Base-by-base conservation (phyloP, 257 asterid genomes). In the Solanum sejunctum region DNA sequence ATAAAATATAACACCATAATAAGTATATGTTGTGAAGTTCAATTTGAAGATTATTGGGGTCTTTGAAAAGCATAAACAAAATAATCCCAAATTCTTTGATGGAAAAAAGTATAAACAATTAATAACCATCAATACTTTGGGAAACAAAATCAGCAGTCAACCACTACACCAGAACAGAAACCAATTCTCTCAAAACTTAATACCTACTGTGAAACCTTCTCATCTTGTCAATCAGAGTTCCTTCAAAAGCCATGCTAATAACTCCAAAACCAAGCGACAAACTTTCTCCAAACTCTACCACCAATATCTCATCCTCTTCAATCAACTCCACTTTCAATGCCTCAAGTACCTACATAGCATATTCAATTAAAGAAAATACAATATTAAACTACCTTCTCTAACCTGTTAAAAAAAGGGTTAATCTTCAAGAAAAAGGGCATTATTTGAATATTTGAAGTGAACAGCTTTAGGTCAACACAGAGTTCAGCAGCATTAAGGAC, bases 161-260 rank as follows among this genome's bases (percentile, higher is more conserved):
- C 8, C 47, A 32, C n/a, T 26, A 7, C 73, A 66, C 16, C 49
- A 28, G 12, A 67, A 15, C n/a, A 67, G 20, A 32, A 13, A 67
- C 8, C 13, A 67, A 67, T 3, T 28, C 5, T 66, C 73, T 15
- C 45, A 32, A 66, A 55, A 80, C 18, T 54, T 6, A 80, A 36
- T 84, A 94, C 98, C 98, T 95, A 91, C 97, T 89, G 88, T 94
- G 94, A 87, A 95, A 94, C 52, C 98, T 97, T 89, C 94, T 95
- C 98, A 95, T 95, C 91, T 95, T 92, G 83, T 95, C 98, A 84
- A 93, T 95, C 55, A 95, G 88, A 71, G 92, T 93, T 86, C 98
- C 98, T 66, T 90, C 92, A 75, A 95, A 95, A 54, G 91, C 93
- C 86, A 94, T 58, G 86, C 89, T 88, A 84, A 95, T 85, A 88